Evolutionary conservation across 371 early-diverging fungal species (phyloP).

Genomic region (Rhizopus stolonifer): DNA sequence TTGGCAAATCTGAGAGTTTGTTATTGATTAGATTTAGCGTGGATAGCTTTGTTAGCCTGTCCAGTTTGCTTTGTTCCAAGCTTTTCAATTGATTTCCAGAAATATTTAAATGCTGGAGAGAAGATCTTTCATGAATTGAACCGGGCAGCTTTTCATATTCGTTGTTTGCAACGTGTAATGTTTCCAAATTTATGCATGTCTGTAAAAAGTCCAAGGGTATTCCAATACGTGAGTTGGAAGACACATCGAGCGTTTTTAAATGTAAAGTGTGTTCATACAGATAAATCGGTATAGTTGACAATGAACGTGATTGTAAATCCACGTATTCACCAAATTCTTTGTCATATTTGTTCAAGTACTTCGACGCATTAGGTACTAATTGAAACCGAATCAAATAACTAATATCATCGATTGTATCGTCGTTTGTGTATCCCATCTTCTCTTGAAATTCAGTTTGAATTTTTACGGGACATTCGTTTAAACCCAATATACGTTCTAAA

Average conservation of each 20-base stretch:
- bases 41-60: constrained; percentile 52
- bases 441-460: constrained; percentile 64
- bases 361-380: constrained; percentile 64
- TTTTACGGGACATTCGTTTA: constrained; percentile 67
- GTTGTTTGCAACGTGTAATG: constrained; percentile 65
- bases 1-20: constrained; percentile 60
- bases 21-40: constrained; percentile 71
- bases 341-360: constrained; percentile 35
- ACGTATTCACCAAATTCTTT: constrained; percentile 47
- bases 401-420: constrained; percentile 73
- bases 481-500: constrained; percentile 59
- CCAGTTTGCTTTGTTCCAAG: constrained; percentile 57
- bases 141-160: constrained; percentile 58
- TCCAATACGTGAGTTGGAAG: constrained; percentile 66
- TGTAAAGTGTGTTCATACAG: constrained; percentile 59
- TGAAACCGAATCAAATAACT: constrained; percentile 77
- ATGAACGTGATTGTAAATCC: constrained; percentile 62
- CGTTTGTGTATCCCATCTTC: constrained; percentile 73
- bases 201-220: constrained; percentile 72
- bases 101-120: constrained; percentile 69
- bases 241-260: constrained; percentile 67
- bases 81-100: constrained; percentile 71
- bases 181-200: constrained; percentile 57
- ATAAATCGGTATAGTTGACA: constrained; percentile 73
- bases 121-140: constrained; percentile 52